These are phyloP conservation scores for Nepenthes alata DNA, from an alignment of 179 eudicot species.

Conservation along the genomic window DNA sequence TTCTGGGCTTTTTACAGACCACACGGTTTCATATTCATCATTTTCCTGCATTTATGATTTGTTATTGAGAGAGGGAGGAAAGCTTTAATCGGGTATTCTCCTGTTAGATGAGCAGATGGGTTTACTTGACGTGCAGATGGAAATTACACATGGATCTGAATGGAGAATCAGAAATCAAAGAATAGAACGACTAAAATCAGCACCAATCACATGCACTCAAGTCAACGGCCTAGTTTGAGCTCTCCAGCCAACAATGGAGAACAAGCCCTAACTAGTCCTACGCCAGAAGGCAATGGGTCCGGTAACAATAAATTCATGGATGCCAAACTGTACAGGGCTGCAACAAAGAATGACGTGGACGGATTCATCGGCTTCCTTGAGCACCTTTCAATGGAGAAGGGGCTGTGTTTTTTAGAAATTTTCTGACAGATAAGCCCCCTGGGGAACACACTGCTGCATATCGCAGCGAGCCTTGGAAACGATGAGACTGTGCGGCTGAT, in stretches of 20 bases:
- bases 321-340: constrained; percentile 6
- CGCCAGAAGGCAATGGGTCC: neutral
- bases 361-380: neutral
- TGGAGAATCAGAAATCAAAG: constrained; percentile 1
- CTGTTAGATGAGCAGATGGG: neutral
- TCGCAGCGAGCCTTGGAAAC: constrained; percentile 9
- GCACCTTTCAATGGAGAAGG: neutral
- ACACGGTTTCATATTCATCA: too few species aligned
- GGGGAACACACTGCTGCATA: constrained; percentile 18
- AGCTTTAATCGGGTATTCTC: too few species aligned
- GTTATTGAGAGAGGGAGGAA: too few species aligned
- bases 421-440: constrained; percentile 7
- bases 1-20: too few species aligned
- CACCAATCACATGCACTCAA: neutral
- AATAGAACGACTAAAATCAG: constrained; percentile 3
- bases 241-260: neutral
- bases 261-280: neutral
- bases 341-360: constrained; percentile 1
- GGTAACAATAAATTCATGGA: neutral
- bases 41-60: too few species aligned
- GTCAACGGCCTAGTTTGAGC: neutral
- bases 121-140: too few species aligned
- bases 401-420: neutral
- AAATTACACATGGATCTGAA: too few species aligned
- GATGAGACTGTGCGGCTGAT: constrained; percentile 2